Conservation (phyloP, 352 stramenopile genomes). For the Phytophthora tubulina region DNA sequence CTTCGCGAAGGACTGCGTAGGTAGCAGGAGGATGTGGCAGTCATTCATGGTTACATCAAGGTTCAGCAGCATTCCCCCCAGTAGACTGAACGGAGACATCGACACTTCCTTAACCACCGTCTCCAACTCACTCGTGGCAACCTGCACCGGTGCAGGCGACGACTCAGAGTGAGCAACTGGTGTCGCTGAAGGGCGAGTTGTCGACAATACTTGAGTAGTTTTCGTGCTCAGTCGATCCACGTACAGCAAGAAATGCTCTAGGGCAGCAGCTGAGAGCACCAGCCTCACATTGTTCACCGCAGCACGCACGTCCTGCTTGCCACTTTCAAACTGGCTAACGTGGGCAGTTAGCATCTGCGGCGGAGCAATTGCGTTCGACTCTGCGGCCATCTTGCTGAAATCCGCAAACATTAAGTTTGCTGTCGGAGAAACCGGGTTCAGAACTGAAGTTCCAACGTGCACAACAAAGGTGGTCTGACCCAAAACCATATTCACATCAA, state of each 20-base stretch:
- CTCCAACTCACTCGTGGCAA: conserved; percentile 47
- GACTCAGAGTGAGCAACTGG: conserved; percentile 40
- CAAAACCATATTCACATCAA: conserved; percentile 61
- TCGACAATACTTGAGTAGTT: conserved; percentile 60
- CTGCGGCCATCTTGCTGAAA: conserved; percentile 48
- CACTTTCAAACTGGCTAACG: conserved; percentile 56
- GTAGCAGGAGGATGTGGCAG: conserved; percentile 62
- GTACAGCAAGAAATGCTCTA: conserved; percentile 76
- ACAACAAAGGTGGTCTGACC: conserved; percentile 64
- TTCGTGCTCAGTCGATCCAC: conserved; percentile 67
- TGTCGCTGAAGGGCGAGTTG: conserved; percentile 46
- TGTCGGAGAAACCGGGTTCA: conserved; percentile 47
- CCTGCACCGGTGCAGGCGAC: conserved; percentile 34
- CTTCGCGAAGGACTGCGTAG: conserved; percentile 59
- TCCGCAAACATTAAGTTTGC: conserved; percentile 68
- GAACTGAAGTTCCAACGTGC: conserved; percentile 48
- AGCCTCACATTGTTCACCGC: conserved; percentile 61
- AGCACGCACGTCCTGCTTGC: conserved; percentile 54
- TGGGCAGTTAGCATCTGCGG: conserved; percentile 60
- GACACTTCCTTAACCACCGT: conserved; percentile 50
- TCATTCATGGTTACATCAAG: conserved; percentile 65
- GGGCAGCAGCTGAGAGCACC: conserved; percentile 48
- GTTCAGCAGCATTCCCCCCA: conserved; percentile 63
- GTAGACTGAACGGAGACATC: conserved; percentile 72
- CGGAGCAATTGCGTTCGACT: conserved; percentile 37